Percentiles rank a stretch among this genome's conserved stretches.
Conservation (phyloP, 2,329 filamentous ascomycete genomes). For the Colletotrichum gloeosporioides region DNA sequence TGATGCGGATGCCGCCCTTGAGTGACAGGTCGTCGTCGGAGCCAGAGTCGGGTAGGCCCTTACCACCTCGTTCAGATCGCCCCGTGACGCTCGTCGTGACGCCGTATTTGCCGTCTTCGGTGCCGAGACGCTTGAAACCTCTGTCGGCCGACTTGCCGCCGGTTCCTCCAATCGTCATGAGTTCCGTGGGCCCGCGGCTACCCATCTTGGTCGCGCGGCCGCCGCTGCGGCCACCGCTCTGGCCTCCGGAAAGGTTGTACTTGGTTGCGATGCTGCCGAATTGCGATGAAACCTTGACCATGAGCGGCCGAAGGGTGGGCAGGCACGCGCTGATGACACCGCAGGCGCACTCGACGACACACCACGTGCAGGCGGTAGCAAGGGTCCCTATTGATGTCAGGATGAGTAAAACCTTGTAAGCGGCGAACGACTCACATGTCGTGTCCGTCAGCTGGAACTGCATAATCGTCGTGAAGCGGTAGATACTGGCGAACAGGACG, state of each 20-base stretch:
- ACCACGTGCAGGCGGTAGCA: conserved; percentile 35
- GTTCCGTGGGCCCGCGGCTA: conserved; percentile 13
- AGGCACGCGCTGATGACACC: conserved; percentile 48
- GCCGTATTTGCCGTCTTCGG: conserved; percentile 6
- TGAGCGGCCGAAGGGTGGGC: conserved; percentile 43
- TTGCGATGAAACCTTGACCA: conserved; percentile 8
- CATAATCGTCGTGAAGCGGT: conserved; percentile 35
- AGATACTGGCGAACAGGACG: conserved; percentile 12
- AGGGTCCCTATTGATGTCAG: conserved; percentile 27
- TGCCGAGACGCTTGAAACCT: conserved; percentile 5
- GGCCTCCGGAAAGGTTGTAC: conserved; percentile 9
- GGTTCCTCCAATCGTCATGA: conserved; percentile 8
- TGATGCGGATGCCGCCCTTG: conserved; percentile 5
- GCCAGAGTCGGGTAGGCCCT: background rate
- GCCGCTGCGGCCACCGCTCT: conserved; percentile 3
- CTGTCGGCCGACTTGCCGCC: conserved; percentile 12
- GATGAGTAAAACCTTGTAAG: rapidly evolving
- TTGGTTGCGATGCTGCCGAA: conserved; percentile 15
- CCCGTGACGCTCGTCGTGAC: background rate
- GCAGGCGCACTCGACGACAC: conserved; percentile 34
- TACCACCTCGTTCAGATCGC: background rate
- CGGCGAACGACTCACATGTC: conserved; percentile 2
- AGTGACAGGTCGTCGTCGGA: background rate
- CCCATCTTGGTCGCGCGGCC: background rate
- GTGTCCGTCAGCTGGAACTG: conserved; percentile 30